A percentile compares a stretch with the other conserved stretches of the same genome.
These are phyloP conservation scores for Solanum rostratum DNA, from an alignment of 257 asterid species.

Conservation along the genomic window DNA sequence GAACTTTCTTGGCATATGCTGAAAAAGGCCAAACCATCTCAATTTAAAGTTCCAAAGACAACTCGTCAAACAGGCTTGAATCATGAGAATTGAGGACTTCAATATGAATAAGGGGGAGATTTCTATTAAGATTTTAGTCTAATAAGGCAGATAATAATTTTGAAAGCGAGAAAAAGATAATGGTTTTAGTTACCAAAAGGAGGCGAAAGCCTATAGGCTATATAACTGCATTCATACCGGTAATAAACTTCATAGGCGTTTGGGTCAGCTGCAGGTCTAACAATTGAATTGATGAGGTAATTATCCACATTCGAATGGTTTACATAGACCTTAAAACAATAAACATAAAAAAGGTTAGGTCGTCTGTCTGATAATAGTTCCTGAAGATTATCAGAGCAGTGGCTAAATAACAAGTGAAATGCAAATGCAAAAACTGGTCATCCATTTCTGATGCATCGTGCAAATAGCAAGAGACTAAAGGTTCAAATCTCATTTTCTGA, in stretches of 20 bases:
- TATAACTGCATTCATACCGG: conserved; percentile 31
- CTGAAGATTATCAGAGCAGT: neutral
- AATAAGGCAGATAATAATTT: neutral
- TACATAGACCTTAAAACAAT: conserved; percentile 43
- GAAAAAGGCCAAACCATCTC: neutral
- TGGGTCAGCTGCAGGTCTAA: conserved; percentile 75
- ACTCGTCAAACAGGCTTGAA: neutral
- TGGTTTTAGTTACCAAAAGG: neutral
- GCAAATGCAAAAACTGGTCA: neutral
- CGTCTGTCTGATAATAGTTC: neutral
- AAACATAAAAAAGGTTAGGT: neutral
- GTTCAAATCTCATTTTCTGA: neutral
- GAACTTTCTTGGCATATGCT: neutral
- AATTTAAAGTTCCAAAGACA: neutral
- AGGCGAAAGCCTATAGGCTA: neutral
- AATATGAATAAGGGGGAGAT: neutral
- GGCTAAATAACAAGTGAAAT: neutral
- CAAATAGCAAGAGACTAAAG: neutral
- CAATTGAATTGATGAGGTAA: conserved; percentile 66
- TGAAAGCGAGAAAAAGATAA: neutral
- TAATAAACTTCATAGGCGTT: conserved; percentile 92
- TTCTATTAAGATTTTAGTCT: neutral
- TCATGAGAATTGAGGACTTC: neutral
- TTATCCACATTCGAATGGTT: conserved; percentile 78
- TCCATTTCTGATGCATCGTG: neutral